Evolutionary conservation across 2,329 filamentous ascomycete species (phyloP), one percentile per base, ranked within the genome.

Genomic region (Ceratocystiopsis sp.): DNA sequence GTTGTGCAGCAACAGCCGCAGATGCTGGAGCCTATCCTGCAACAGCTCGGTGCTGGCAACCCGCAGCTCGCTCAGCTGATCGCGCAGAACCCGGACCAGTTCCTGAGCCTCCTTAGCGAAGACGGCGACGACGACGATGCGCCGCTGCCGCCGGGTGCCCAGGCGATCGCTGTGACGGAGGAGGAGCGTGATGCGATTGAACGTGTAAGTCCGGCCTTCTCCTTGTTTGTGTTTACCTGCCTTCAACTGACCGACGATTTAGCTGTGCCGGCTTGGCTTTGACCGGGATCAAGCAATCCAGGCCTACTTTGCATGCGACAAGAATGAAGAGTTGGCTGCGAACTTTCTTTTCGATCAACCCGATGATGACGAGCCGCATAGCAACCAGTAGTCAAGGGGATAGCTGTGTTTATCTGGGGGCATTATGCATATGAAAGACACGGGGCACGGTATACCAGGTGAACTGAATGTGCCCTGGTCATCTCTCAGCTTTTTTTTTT

Each of bases 331-430:
- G 63, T 71, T 98, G 42, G 91, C 91, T 1, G 91, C 91, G 50
- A 98, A 98, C 65, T 96, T 95, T 63, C 70, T 98, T 47, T 98
- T 98, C 58, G 91, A 98, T 55, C 86, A 96, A 64, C 87, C 87
- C 11, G 86, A 93, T 48, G 86, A 93, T 48, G 87, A 95, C 40
- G 80, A 84, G 10, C 25, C 25, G 25, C 25, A 29, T 8, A 11
- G 25, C 25, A 29, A 29, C 25, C 25, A 29, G 25, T 29, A 29
- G 25, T 4, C 25, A 29, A 29, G 25, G 25, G 25, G 25, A 29
- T 4, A 29, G 25, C 25, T 9, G 9, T 11, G 25, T 2, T 29
- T 8, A 4, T 29, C 25, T 8, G 7, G 10, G 9, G 25, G 25
- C 25, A 11, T 29, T 8, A 29, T 29, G 25, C 6, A 29, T 29